Base-by-base conservation (phyloP, 1,284 basidiomycete species). In the Moesziomyces sp. region DNA sequence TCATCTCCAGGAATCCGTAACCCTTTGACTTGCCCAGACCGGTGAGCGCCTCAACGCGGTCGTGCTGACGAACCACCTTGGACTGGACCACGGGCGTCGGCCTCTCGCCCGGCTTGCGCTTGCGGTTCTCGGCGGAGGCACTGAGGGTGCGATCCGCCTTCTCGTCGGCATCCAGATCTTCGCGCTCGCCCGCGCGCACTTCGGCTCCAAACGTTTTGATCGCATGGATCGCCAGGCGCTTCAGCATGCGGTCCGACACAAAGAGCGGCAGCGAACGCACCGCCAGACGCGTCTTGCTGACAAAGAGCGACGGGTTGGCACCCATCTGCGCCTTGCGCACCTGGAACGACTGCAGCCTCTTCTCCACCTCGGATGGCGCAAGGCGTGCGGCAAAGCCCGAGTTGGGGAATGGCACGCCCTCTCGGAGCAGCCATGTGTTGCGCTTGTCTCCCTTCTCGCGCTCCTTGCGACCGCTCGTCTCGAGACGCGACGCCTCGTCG, bases 1-100 rank as follows among this genome's bases (percentile, higher is more conserved):
- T 87, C 89, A 97, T 89, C 86, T 99, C 96, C 44, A 99, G 83
- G 86, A 99, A 99, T 16, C 96, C 97, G 80, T 97, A 99, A 0
- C 96, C 96, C 82, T 92, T 93, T 75, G 91, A 93, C 58, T 91
- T 88, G 3, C 93, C 93, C 74, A 92, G 90, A 3, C 92, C 93
- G 0, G 92, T 95, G 34, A 94, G 84, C 0, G 92, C 87, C 83
- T 99, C 96, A 53, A 96, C 87, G 21, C 93, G 91, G 73, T 97
- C 95, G 24, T 88, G 87, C 83, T 93, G 90, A 16, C 94, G 89
- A 13, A 97, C 90, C 63, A 99, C 90, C 86, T 99, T 98, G 44
- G 91, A 87, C 85, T 99, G 96, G 21, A 88, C 85, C 23, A 89
- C 88, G n/a, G 85, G 87, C 0, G 91, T 90, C 34, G 86, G 86